Conservation (phyloP, 139 green algal species). For the Microglena sp. region DNA sequence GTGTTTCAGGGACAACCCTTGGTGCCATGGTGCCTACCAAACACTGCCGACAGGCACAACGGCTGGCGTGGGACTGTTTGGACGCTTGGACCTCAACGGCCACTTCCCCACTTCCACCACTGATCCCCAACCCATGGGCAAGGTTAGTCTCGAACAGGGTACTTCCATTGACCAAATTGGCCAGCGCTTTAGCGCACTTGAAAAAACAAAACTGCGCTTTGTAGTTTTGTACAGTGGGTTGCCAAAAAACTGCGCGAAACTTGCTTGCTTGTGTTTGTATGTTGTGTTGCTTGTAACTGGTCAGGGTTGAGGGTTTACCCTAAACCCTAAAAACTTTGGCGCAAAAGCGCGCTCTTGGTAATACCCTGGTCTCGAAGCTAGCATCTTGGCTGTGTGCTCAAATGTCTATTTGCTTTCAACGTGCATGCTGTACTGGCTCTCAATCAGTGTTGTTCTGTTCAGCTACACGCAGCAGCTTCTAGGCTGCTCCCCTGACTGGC, state of each 20-base stretch:
- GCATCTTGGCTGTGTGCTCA: no score
- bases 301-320: no score
- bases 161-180: background rate
- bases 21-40: constrained; percentile 94
- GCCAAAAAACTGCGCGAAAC: background rate
- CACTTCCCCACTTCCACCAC: constrained; percentile 97
- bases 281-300: no score
- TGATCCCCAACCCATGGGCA: constrained; percentile 96
- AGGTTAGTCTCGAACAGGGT: constrained; percentile 38
- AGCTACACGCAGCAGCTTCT: no score
- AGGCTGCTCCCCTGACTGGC: no score
- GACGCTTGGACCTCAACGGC: constrained; percentile 78
- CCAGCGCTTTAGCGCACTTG: background rate
- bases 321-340: no score
- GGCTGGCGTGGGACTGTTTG: constrained; percentile 92
- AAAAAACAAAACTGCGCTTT: background rate
- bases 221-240: background rate
- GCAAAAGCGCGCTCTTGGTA: no score
- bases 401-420: no score
- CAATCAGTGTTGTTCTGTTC: no score
- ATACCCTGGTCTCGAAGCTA: no score
- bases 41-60: constrained; percentile 91
- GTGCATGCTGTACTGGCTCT: no score
- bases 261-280: constrained; percentile 2
- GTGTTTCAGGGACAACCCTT: constrained; percentile 58